Base-by-base conservation (phyloP, 2,329 filamentous ascomycete species). In the Fusarium torreyae region DNA sequence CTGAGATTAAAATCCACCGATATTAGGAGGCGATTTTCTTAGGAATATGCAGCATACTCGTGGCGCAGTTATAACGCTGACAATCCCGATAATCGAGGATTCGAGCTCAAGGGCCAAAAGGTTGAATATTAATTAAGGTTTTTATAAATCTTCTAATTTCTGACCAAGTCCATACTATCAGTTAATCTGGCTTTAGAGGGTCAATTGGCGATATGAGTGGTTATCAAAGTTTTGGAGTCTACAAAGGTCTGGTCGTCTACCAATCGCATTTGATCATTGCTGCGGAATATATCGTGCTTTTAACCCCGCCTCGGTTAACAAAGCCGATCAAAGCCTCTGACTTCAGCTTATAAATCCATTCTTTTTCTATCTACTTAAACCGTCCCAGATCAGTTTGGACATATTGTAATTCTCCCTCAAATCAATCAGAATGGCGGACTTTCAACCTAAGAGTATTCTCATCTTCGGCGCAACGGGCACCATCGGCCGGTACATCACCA, bases 401-500 rank as follows among this genome's bases (percentile, higher is more conserved):
- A 18, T 11, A 7, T 13, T 1, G 6, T 14, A 14, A 6, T 2
- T 11, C 49, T 8, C 17, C 13, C 13, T 14, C 14, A 18, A 22
- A 5, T 31, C 13, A 7, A 3, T 13, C n/a, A 70, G 48, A 36
- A 74, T 74, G 72, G 24, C 67, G 20, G 55, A 64, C 4, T 71
- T 71, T 17, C 40, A 74, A 24, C 57, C 72, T 1, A 56, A 56
- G 17, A 74, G 54, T 10, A 61, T 75, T 15, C 64, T 75, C n/a
- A 60, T 74, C 5, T 71, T 83, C 18, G 81, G 81, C 10, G 81
- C 80, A 15, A 83, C 81, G 2, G 81, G 81, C 46, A 76, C 74
- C 31, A 83, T 83, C 36, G 81, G 81, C 17, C 69, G 75, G 48
- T 81, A 81, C 73, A 83, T 83, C 54, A 79, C 80, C 6, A 70